phyloP scores from a whole-genome alignment of 805 yeast species.

The Lipomyces sp. region DNA sequence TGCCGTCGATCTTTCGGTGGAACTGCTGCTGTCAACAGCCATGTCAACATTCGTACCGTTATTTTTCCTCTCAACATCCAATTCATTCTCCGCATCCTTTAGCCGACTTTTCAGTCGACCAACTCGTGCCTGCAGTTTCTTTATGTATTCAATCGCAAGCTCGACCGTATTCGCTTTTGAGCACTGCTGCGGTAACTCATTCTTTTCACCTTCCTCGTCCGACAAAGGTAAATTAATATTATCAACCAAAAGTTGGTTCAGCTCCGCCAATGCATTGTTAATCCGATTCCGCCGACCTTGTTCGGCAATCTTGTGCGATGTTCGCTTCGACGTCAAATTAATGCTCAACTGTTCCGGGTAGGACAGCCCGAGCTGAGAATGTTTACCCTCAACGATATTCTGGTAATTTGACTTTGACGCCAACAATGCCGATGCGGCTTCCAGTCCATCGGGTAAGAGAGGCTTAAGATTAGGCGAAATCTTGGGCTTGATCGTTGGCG shows the following conservation, averaged over 20 bases:
- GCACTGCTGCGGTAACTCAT: constrained; percentile 27
- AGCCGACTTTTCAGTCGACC: constrained; percentile 35
- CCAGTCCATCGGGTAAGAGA: constrained; percentile 31
- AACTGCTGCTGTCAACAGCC: not conserved
- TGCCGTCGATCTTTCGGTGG: not conserved
- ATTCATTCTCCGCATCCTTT: constrained; percentile 12
- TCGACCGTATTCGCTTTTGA: constrained; percentile 96
- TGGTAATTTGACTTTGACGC: constrained; percentile 52
- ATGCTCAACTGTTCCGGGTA: constrained; percentile 50
- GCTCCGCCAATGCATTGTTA: constrained; percentile 81
- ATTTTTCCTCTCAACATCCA: constrained; percentile 14
- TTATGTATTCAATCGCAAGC: constrained; percentile 75
- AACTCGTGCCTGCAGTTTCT: constrained; percentile 50
- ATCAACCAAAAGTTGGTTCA: constrained; percentile 67
- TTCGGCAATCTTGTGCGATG: constrained; percentile 89
- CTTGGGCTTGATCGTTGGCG: constrained; percentile 35
- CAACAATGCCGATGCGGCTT: constrained; percentile 40
- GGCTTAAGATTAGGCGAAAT: constrained; percentile 36
- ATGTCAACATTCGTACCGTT: constrained; percentile 1
- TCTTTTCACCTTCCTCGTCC: constrained; percentile 54
- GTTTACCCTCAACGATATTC: constrained; percentile 51
- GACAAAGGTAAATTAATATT: constrained; percentile 30
- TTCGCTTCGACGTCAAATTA: constrained; percentile 57
- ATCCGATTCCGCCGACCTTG: constrained; percentile 94
- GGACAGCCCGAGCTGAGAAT: constrained; percentile 49